Evolutionary conservation across 1,284 basidiomycete species (phyloP).

Genomic region (Ustilago sp.): DNA sequence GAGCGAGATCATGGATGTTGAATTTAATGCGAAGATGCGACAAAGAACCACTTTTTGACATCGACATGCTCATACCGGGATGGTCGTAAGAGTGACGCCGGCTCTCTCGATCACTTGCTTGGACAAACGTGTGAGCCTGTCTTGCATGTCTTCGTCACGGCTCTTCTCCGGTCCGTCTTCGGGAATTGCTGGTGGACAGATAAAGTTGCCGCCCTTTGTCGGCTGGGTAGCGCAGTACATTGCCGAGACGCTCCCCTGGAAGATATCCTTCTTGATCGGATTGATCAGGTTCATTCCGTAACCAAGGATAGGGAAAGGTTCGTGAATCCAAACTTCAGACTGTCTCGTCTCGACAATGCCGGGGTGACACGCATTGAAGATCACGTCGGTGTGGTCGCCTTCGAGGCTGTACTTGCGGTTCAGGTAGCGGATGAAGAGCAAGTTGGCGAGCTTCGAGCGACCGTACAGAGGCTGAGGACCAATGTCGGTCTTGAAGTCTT

Average conservation of each 20-base stretch:
- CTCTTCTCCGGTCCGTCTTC: conserved; percentile 27
- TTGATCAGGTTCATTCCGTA: conserved; percentile 39
- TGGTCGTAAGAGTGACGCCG: conserved; percentile 24
- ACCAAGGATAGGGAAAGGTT: conserved; percentile 36
- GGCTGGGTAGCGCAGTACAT: conserved; percentile 36
- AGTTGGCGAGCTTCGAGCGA: conserved; percentile 29
- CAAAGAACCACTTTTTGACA: too few species aligned
- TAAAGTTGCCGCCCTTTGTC: conserved; percentile 32
- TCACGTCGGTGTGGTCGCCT: conserved; percentile 16
- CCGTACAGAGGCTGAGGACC: conserved; percentile 24
- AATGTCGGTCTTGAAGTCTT: conserved; percentile 28
- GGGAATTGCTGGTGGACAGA: conserved; percentile 30
- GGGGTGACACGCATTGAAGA: conserved; percentile 39
- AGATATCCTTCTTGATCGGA: conserved; percentile 44
- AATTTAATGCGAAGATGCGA: too few species aligned
- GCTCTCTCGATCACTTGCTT: conserved; percentile 30
- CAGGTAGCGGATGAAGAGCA: conserved; percentile 30
- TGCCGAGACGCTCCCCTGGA: conserved; percentile 34
- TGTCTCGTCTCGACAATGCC: conserved; percentile 35
- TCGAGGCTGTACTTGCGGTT: conserved; percentile 18
- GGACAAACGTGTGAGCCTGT: conserved; percentile 22
- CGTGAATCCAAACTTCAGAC: conserved; percentile 35
- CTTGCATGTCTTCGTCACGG: conserved; percentile 35
- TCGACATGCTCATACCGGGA: conserved; percentile 10
- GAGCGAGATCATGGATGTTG: neutral